A percentile compares a stretch with the other conserved stretches of the same genome.
Conservation (phyloP, 768 basidiomycete species). For the Peribolospora baueri region DNA sequence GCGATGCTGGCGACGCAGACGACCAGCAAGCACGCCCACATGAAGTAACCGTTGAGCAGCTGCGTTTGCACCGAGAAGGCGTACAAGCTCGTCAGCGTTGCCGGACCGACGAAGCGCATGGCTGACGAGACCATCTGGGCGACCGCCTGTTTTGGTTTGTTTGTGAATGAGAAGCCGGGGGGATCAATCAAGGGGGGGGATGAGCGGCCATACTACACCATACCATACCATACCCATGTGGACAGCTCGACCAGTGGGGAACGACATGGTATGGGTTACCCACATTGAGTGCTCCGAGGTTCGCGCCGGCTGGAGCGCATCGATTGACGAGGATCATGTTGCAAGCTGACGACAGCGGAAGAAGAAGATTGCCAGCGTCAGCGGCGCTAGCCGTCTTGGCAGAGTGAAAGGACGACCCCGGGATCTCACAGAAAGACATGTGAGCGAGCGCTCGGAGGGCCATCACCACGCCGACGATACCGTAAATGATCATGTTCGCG, state of each 20-base stretch:
- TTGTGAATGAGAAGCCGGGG: neutral
- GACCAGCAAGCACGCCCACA: neutral
- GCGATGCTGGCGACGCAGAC: too few relatives aligned
- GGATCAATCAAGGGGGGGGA: neutral
- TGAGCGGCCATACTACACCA: neutral
- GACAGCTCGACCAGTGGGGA: too few relatives aligned
- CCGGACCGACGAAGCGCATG: conserved; percentile 8
- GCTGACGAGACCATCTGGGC: neutral
- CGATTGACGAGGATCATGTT: conserved; percentile 10
- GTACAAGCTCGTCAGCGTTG: conserved; percentile 5
- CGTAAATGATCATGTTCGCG: neutral
- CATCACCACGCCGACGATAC: neutral
- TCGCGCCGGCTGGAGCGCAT: conserved; percentile 3
- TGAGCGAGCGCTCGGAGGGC: conserved; percentile 4
- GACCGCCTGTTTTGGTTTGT: too few relatives aligned
- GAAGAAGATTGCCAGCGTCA: neutral
- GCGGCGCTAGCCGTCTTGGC: neutral
- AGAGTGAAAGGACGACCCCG: neutral
- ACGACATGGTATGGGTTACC: too few relatives aligned
- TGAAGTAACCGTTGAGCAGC: conserved; percentile 1
- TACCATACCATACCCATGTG: conserved; percentile 3
- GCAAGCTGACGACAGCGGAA: conserved; percentile 1
- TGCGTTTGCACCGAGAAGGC: conserved; percentile 3
- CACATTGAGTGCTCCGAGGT: conserved; percentile 8
- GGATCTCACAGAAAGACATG: neutral